Evolutionary conservation across 192 early-diverging fungal species (phyloP).

Genomic region (Obelidium mucronatum): DNA sequence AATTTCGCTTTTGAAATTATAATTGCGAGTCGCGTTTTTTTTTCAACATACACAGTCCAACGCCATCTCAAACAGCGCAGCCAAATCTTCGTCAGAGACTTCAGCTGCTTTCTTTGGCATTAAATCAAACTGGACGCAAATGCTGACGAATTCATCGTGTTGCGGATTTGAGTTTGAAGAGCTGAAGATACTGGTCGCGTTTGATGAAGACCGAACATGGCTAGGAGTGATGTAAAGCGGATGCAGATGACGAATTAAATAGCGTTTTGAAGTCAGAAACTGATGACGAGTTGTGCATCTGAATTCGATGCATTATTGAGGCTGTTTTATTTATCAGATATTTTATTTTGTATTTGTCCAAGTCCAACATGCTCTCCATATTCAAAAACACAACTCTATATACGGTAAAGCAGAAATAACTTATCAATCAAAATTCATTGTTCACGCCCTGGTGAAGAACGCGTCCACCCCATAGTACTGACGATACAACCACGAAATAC

Average conservation of each 20-base stretch:
- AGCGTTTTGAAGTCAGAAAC: constrained; percentile 22
- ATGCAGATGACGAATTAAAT: background rate
- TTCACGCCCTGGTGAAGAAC: constrained; percentile 12
- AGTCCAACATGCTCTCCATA: too few species aligned
- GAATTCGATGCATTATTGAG: too few species aligned
- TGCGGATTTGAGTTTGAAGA: background rate
- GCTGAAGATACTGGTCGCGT: constrained; percentile 2
- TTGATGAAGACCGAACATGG: background rate
- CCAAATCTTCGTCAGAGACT: constrained; percentile 28
- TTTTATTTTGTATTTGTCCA: too few species aligned
- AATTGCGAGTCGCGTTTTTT: too few species aligned
- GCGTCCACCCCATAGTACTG: constrained; percentile 35
- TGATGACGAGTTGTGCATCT: background rate
- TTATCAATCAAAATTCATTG: background rate
- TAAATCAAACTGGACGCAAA: constrained; percentile 7
- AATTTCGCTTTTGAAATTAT: too few species aligned
- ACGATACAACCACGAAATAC: constrained; percentile 26
- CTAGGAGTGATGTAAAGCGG: background rate
- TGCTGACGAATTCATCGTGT: constrained; percentile 17
- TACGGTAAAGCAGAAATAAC: too few species aligned
- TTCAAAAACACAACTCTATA: too few species aligned
- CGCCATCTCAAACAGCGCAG: constrained; percentile 47
- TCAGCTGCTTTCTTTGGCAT: constrained; percentile 12
- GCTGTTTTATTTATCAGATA: too few species aligned
- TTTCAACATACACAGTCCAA: constrained; percentile 48